phyloP scores from a whole-genome alignment of 352 stramenopile genomes.

The Phytophthora nicotianae region DNA sequence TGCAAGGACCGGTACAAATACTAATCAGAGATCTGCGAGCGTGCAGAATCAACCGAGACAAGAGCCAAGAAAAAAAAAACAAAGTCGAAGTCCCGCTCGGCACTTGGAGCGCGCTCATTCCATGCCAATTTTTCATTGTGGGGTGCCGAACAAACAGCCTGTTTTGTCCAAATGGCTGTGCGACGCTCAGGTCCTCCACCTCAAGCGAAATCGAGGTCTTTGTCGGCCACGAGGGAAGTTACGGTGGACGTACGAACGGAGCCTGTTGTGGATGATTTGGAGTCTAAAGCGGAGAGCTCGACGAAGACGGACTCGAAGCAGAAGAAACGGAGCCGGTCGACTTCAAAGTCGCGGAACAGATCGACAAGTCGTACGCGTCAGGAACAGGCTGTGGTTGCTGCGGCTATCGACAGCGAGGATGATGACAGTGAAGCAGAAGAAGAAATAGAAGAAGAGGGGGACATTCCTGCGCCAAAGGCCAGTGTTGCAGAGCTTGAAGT shows the following conservation, averaged over 20 bases:
- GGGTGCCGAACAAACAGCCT: background rate
- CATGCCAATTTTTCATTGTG: constrained; percentile 5
- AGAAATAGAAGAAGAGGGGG: constrained; percentile 1
- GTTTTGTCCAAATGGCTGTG: constrained; percentile 7
- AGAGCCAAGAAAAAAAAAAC: constrained; percentile 1
- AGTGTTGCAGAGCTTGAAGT: constrained; percentile 11
- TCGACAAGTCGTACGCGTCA: constrained; percentile 4
- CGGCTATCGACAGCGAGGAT: background rate
- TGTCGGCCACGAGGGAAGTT: constrained; percentile 1
- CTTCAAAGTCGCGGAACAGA: constrained; percentile 9
- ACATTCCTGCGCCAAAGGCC: background rate
- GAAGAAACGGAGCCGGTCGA: constrained; percentile 4
- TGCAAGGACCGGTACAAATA: background rate
- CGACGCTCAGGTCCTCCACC: constrained; percentile 1
- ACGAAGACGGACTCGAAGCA: background rate
- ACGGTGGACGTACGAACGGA: background rate
- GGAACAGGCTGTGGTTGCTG: constrained; percentile 4
- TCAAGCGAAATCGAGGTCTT: constrained; percentile 3
- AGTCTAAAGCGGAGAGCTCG: background rate
- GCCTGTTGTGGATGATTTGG: background rate
- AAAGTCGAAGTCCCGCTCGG: background rate
- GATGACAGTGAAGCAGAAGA: constrained; percentile 6
- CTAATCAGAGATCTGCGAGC: constrained; percentile 4
- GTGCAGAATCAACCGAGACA: constrained; percentile 5
- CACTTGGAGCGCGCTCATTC: constrained; percentile 1